Evolutionary conservation across 2,329 filamentous ascomycete genomes (phyloP).

Genomic region (Rosellinia necatrix): DNA sequence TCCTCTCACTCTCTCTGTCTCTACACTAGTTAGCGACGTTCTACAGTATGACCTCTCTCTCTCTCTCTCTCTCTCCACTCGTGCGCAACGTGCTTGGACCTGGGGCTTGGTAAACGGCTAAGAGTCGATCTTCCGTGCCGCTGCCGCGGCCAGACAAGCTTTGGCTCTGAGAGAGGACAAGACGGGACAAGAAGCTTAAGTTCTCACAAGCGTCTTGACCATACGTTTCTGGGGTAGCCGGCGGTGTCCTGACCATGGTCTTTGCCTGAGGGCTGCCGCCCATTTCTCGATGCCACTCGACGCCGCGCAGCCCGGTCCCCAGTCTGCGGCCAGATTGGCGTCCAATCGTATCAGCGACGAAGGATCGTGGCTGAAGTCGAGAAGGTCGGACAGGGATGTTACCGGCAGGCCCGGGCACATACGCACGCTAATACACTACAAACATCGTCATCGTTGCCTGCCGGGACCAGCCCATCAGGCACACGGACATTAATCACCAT

Average conservation of each 20-base stretch:
- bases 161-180: slow-evolving; percentile 10
- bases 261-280: neutral
- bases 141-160: slow-evolving; percentile 8
- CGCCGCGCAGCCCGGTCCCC: too few relatives aligned
- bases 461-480: slow-evolving; percentile 5
- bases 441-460: slow-evolving; percentile 17
- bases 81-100: neutral
- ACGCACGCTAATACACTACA: too few relatives aligned
- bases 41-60: neutral
- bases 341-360: neutral
- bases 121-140: slow-evolving; percentile 11
- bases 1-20: neutral
- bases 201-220: slow-evolving; percentile 13
- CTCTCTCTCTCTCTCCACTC: too few relatives aligned
- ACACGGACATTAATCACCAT: slow-evolving; percentile 5
- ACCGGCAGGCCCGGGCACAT: slow-evolving; percentile 8
- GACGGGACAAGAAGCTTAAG: slow-evolving; percentile 20
- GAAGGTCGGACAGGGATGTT: slow-evolving; percentile 5
- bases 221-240: slow-evolving; percentile 11
- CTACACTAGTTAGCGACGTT: neutral
- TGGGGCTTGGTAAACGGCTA: neutral
- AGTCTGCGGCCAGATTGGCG: slow-evolving; percentile 8
- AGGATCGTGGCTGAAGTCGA: slow-evolving; percentile 17
- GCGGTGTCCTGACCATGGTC: neutral
- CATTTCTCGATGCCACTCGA: neutral